These are phyloP conservation scores for Blastobotrys chiropterorum DNA, from an alignment of 805 yeast species.

Conservation along the genomic window DNA sequence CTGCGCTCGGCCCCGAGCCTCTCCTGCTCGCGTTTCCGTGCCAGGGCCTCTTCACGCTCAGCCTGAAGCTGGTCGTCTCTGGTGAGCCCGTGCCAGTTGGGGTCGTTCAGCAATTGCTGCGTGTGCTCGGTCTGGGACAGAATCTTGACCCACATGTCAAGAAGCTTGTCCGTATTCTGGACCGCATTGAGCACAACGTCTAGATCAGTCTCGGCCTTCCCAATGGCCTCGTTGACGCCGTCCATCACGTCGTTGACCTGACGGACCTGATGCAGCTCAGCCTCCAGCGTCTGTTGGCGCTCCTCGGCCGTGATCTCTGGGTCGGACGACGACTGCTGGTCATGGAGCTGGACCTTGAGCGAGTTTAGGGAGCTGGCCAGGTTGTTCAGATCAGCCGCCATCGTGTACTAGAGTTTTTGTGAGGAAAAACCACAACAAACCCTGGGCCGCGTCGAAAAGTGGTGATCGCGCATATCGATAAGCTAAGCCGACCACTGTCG, in stretches of 20 bases:
- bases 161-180: conserved; percentile 24
- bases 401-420: too few relatives aligned
- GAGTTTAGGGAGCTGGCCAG: conserved; percentile 3
- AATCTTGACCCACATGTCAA: conserved; percentile 28
- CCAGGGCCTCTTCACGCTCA: conserved; percentile 13
- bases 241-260: conserved; percentile 18
- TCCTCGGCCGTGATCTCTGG: conserved; percentile 1
- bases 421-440: too few relatives aligned
- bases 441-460: too few relatives aligned
- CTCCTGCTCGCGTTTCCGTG: conserved; percentile 14
- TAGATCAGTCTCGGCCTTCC: conserved; percentile 13
- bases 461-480: not conserved
- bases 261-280: conserved; percentile 19
- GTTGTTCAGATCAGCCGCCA: conserved; percentile 1
- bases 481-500: too few relatives aligned
- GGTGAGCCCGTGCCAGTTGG: conserved; percentile 28
- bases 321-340: not conserved
- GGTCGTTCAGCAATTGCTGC: conserved; percentile 21
- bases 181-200: conserved; percentile 17
- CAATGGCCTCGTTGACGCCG: conserved; percentile 15
- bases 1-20: conserved; percentile 11
- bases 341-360: not conserved
- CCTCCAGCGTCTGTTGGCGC: conserved; percentile 4
- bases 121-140: conserved; percentile 30
- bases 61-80: conserved; percentile 23